phyloP scores from a whole-genome alignment of 768 basidiomycete genomes.

The Xerocomellus intermedius region DNA sequence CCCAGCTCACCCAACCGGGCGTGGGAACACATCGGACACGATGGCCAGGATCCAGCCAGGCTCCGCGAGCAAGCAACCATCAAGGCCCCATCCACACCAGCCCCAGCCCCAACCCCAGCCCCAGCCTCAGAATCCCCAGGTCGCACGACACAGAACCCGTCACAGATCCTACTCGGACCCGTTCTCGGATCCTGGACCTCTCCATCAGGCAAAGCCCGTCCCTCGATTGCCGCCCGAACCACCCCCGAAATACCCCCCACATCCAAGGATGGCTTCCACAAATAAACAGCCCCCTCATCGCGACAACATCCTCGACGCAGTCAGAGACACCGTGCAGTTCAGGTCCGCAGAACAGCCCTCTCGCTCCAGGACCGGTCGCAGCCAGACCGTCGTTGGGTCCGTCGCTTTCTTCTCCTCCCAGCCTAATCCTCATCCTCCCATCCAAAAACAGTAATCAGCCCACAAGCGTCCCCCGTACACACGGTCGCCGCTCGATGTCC shows the following conservation, averaged over 20 bases:
- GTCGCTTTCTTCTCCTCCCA: slow-evolving; percentile 8
- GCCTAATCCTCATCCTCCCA: slow-evolving; percentile 19
- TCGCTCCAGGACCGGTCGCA: slow-evolving; percentile 51
- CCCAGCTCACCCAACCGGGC: slow-evolving; percentile 3
- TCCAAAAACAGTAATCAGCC: slow-evolving; percentile 22
- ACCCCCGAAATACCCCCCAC: slow-evolving; percentile 29
- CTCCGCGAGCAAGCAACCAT: slow-evolving; percentile 30
- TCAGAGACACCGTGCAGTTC: slow-evolving; percentile 67
- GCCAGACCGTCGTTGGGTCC: slow-evolving; percentile 47
- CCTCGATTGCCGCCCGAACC: slow-evolving; percentile 44
- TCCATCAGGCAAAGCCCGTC: slow-evolving; percentile 26
- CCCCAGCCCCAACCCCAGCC: neutral
- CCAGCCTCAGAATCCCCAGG: slow-evolving; percentile 21
- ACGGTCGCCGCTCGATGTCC: slow-evolving; percentile 48
- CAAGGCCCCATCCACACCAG: slow-evolving; percentile 13
- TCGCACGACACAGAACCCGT: slow-evolving; percentile 34
- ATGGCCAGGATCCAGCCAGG: slow-evolving; percentile 20
- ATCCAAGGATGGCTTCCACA: slow-evolving; percentile 27
- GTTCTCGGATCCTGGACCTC: slow-evolving; percentile 40
- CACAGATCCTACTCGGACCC: slow-evolving; percentile 53
- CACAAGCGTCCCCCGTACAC: slow-evolving; percentile 21
- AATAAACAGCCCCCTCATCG: slow-evolving; percentile 35
- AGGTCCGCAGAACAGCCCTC: slow-evolving; percentile 43
- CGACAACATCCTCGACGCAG: slow-evolving; percentile 55
- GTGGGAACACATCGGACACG: slow-evolving; percentile 21